Conservation (phyloP, 1,284 basidiomycete species). For the Chalciporus piperatoides region DNA sequence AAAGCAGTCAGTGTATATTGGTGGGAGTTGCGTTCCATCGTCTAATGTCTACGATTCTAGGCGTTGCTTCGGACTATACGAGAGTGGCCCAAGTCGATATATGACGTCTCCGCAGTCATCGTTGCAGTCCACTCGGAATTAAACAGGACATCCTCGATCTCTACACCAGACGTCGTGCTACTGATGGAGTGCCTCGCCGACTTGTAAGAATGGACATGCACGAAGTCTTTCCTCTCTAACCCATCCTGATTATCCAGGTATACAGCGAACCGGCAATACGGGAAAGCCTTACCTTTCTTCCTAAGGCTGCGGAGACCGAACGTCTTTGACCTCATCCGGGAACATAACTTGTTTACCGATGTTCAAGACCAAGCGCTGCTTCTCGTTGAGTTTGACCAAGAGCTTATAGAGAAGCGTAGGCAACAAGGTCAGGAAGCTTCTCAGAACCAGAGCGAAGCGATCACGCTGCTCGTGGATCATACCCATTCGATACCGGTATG, state of each 20-base stretch:
- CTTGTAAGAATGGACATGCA: slow-evolving; percentile 49
- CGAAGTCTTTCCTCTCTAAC: background rate
- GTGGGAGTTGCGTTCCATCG: background rate
- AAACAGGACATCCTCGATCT: slow-evolving; percentile 56
- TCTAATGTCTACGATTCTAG: slow-evolving; percentile 37
- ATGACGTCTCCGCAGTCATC: slow-evolving; percentile 84
- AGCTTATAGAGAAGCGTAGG: slow-evolving; percentile 65
- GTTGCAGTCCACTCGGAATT: slow-evolving; percentile 84
- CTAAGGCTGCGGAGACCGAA: slow-evolving; percentile 82
- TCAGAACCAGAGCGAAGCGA: slow-evolving; percentile 61
- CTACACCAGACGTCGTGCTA: slow-evolving; percentile 44
- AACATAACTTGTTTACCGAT: slow-evolving; percentile 93
- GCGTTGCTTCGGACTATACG: slow-evolving; percentile 75
- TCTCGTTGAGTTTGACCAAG: slow-evolving; percentile 93
- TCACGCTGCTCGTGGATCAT: slow-evolving; percentile 89
- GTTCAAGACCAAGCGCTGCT: slow-evolving; percentile 91
- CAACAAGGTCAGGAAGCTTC: slow-evolving; percentile 38
- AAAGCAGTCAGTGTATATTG: slow-evolving; percentile 49
- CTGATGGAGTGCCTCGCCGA: slow-evolving; percentile 94
- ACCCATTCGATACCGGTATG: slow-evolving; percentile 92
- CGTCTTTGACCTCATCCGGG: slow-evolving; percentile 93
- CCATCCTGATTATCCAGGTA: slow-evolving; percentile 37
- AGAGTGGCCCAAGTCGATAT: slow-evolving; percentile 90
- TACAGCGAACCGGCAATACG: slow-evolving; percentile 84
- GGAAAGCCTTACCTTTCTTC: slow-evolving; percentile 90